Conservation (phyloP, 2,329 filamentous ascomycete genomes). For the Onygenales sp. region DNA sequence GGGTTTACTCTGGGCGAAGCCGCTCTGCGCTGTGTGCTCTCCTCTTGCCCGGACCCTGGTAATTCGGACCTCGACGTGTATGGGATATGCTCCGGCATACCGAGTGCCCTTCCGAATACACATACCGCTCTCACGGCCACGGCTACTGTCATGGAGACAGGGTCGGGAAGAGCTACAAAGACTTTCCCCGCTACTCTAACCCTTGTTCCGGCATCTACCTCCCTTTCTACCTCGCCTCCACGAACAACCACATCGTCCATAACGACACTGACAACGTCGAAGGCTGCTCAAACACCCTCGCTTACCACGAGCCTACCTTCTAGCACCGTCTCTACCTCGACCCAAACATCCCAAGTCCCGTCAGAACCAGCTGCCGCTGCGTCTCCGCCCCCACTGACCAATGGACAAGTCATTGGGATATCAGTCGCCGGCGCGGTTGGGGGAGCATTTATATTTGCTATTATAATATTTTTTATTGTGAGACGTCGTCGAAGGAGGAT, state of each 20-base stretch:
- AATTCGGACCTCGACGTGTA: constrained; percentile 36
- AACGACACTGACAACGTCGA: background rate
- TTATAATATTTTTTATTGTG: constrained; percentile 23
- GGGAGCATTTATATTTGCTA: constrained; percentile 23
- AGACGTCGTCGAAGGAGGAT: constrained; percentile 19
- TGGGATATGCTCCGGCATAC: constrained; percentile 48
- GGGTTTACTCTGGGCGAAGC: constrained; percentile 65
- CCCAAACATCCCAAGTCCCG: background rate
- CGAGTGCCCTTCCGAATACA: constrained; percentile 46
- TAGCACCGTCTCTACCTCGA: background rate
- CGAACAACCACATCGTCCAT: background rate
- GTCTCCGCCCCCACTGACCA: background rate
- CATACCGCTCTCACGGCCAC: constrained; percentile 32
- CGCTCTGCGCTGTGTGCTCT: constrained; percentile 56
- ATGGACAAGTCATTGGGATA: constrained; percentile 19
- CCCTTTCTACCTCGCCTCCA: background rate
- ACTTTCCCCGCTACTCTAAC: constrained; percentile 10
- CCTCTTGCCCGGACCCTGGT: constrained; percentile 44
- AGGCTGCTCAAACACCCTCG: background rate
- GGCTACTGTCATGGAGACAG: background rate
- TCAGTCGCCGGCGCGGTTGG: constrained; percentile 28
- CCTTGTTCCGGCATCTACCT: constrained; percentile 2
- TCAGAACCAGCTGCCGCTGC: background rate
- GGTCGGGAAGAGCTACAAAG: constrained; percentile 3
- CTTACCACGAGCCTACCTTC: background rate